Evolutionary conservation across 176 grass and related monocot genomes (phyloP), one percentile per base, ranked within the genome.

Genomic region (Carex scoparia): DNA sequence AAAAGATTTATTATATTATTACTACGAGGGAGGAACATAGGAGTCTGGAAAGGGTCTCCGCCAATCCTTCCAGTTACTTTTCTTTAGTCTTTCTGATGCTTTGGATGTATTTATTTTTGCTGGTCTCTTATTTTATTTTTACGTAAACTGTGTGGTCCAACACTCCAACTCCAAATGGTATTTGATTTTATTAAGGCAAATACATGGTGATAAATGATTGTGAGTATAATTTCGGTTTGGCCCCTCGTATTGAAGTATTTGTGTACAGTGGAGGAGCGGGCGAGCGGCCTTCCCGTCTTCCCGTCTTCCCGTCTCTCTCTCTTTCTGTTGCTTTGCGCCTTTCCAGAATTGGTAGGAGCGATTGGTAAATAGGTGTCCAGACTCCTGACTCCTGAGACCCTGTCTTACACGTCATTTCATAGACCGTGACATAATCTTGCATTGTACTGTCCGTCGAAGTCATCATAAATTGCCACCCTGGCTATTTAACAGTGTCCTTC

Each of bases 321-420:
- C 16, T 83, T 56, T 83, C 81, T 12, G 63, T 83, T 83, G 27
- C 44, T 32, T 83, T 83, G 81, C 63, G 63, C 61, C 81, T 83
- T 83, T 83, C 46, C 51, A 40, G 81, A 83, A 83, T 12, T 13
- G 81, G 63, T 69, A 68, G 61, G 81, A 55, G 79, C 23, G 5
- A n/a, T 65, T 66, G 42, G 40, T 63, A 63, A 81, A 28, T 51
- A 76, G 71, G 12, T 27, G 42, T n/a, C 12, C 31, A 3, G 9
- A 81, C 23, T 23, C 23, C 23, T 23, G 23, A 23, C 23, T 23
- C 23, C 31, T 10, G 9, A 81, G 14, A 81, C 57, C 18, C 33
- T 2, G 16, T 13, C 57, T 81, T 46, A 48, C 63, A 32, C 42
- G 23, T 83, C 44, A 65, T 67, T 35, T 63, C 18, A 69, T 83